phyloP scores from a whole-genome alignment of 148 eudicot genomes.

The Mesembryanthemum crystallinum region DNA sequence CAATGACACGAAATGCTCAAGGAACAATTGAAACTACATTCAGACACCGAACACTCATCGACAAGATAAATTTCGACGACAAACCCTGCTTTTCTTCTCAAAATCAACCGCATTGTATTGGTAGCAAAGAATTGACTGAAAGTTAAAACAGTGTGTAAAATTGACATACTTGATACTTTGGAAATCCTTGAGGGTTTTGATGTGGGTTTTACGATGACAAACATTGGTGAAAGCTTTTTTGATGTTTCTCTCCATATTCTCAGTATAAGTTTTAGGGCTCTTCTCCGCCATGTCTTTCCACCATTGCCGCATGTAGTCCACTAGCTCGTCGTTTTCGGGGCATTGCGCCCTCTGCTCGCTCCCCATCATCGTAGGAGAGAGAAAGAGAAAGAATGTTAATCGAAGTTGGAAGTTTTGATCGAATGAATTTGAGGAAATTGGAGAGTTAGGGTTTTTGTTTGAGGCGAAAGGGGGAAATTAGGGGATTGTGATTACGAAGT shows the following conservation, averaged over 20 bases:
- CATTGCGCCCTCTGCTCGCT: constrained; percentile 35
- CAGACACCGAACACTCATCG: no score
- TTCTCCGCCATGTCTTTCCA: constrained; percentile 46
- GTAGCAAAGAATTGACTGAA: background rate
- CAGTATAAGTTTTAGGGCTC: constrained; percentile 40
- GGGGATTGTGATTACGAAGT: no score
- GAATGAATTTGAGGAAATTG: background rate
- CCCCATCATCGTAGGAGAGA: constrained; percentile 30
- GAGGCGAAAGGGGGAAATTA: no score
- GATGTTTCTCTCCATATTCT: constrained; percentile 42
- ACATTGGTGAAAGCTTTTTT: constrained; percentile 52
- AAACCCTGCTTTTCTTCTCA: background rate
- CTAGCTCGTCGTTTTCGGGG: constrained; percentile 54
- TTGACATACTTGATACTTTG: constrained; percentile 63
- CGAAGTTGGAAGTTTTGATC: no score
- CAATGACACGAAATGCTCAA: background rate
- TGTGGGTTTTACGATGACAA: constrained; percentile 46
- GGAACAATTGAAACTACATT: no score
- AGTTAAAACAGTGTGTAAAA: background rate
- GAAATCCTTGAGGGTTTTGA: constrained; percentile 60
- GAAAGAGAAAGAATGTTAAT: background rate
- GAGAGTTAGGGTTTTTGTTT: background rate
- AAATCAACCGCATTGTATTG: background rate
- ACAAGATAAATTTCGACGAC: no score
- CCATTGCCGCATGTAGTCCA: constrained; percentile 54